Base-by-base conservation (phyloP, 2,329 filamentous ascomycete species). In the Diatrype stigma region DNA sequence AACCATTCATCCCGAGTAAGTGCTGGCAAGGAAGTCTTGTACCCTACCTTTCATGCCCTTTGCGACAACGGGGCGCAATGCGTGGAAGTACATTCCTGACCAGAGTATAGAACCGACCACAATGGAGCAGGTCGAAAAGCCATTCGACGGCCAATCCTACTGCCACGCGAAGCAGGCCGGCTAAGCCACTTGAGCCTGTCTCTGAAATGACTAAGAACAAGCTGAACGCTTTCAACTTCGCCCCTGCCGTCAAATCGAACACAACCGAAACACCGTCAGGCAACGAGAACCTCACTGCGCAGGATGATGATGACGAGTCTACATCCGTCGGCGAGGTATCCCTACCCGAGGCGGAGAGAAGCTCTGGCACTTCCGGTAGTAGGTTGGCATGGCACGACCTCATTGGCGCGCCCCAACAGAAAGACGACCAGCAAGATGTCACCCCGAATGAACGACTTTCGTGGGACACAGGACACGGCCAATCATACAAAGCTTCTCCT, bases 391-490 rank as follows among this genome's bases (percentile, higher is more conserved):
- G 84, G 75, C 76, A 78, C 50, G 82, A 86, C 56, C 69, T 86
- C 38, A 73, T 82, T 56, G 78, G 76, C 52, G 71, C 71, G 48
- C 63, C 65, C 22, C 69, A 72, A 32, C 62, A 66, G 17, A 65
- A 68, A 34, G 74, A 79, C 47, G 69, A 77, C 12, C 71, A 78
- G 14, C 64, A 71, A 26, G 70, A 75, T 16, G 66, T 70, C 26
- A 85, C 83, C 12, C 84, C 84, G 3, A 79, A 79, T 56, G 84
- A 86, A 46, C 77, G 76, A 49, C 72, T 87, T 23, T 70, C 79
- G 26, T 87, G 85, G 85, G 75, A 83, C 55, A 78, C 75, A 50
- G 74, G 72, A 53, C 70, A 74, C 52, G 70, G 75, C 56, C 66
- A 68, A 12, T 72, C 65, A 38, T 69, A 72, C 21, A 71, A 67